Evolutionary conservation across 495 filamentous ascomycete species (phyloP).

Genomic region (Xylaria cubensis): DNA sequence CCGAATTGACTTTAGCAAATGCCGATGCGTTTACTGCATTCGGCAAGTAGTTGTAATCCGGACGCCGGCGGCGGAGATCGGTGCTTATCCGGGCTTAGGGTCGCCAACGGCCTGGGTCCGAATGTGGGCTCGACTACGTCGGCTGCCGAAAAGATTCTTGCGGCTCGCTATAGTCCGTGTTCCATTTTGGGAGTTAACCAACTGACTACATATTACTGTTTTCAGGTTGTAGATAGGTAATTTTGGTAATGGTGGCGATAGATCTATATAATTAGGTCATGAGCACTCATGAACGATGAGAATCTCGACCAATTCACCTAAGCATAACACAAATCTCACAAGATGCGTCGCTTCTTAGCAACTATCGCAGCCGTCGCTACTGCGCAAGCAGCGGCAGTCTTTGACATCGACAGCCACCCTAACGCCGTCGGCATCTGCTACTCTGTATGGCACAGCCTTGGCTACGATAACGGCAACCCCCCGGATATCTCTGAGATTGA

Average conservation of each 20-base stretch:
- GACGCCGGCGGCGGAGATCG: slow-evolving; percentile 1
- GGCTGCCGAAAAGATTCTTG: slow-evolving; percentile 1
- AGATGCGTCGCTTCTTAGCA: background rate
- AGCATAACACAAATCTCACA: background rate
- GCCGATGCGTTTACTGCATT: background rate
- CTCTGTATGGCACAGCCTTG: slow-evolving; percentile 1
- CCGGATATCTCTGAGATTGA: slow-evolving; percentile 10
- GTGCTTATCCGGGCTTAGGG: slow-evolving; percentile 3
- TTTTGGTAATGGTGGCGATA: background rate
- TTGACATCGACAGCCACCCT: background rate
- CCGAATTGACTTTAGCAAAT: background rate
- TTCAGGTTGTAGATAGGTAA: background rate
- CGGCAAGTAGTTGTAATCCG: background rate
- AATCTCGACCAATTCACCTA: background rate
- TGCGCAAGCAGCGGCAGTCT: background rate
- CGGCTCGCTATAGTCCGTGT: background rate
- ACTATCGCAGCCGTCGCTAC: background rate
- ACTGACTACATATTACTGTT: background rate
- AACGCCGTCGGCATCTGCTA: slow-evolving; percentile 5
- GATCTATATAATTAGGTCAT: background rate
- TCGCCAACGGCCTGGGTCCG: background rate
- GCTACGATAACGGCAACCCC: background rate
- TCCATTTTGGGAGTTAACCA: background rate
- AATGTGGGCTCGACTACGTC: background rate
- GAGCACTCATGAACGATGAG: background rate